A percentile compares a stretch with the other conserved stretches of the same genome.
phyloP scores from a whole-genome alignment of 2,329 filamentous ascomycete genomes.

The Blastomyces silverae region DNA sequence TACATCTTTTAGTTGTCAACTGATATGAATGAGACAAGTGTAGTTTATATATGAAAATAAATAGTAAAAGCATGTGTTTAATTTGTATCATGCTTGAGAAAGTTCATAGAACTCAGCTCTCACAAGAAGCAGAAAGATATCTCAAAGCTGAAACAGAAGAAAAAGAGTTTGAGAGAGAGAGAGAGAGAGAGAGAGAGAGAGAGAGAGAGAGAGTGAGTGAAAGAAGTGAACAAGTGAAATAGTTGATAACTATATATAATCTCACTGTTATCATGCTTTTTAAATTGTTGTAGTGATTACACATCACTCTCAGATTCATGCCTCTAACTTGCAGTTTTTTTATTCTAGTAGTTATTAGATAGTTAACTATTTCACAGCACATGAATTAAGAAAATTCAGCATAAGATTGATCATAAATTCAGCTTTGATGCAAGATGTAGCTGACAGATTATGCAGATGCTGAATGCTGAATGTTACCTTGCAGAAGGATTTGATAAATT shows the following conservation, averaged over 20 bases:
- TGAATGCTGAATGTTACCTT: background rate
- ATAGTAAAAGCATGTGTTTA: background rate
- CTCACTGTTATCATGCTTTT: background rate
- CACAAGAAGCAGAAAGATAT: background rate
- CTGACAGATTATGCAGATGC: background rate
- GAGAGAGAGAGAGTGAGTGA: background rate
- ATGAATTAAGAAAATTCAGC: background rate
- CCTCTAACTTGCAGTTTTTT: background rate
- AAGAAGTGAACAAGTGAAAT: background rate
- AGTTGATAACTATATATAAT: conserved; percentile 2
- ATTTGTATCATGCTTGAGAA: background rate
- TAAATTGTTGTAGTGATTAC: background rate
- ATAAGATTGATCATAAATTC: background rate
- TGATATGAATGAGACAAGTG: too few species aligned
- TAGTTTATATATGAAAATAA: background rate
- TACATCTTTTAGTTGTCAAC: too few species aligned
- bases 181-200: background rate
- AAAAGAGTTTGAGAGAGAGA: background rate
- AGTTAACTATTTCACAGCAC: background rate
- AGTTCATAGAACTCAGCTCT: background rate
- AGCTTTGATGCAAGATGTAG: background rate
- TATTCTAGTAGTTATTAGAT: background rate
- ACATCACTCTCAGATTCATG: background rate
- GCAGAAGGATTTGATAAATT: background rate
- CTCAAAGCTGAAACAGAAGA: background rate